A percentile compares a stretch with the other conserved stretches of the same genome.
These are phyloP conservation scores for Verticillium isaacii DNA, from an alignment of 2,329 filamentous ascomycete species.

Conservation along the genomic window DNA sequence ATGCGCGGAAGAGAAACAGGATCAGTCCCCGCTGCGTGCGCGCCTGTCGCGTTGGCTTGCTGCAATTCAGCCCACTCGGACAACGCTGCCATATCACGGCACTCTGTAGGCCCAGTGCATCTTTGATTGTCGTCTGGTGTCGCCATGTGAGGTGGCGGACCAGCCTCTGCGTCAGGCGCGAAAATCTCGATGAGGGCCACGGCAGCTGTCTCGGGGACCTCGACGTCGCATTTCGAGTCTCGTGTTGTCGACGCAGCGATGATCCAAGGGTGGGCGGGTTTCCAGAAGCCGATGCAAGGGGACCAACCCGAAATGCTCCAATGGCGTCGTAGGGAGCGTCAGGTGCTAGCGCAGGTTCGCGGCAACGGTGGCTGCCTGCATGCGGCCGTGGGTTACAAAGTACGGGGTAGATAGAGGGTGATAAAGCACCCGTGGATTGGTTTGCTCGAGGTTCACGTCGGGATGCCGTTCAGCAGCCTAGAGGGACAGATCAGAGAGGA, in stretches of 20 bases:
- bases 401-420: not conserved
- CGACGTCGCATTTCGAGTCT: not conserved
- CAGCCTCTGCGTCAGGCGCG: not conserved
- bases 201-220: not conserved
- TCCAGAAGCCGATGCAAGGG: constrained; percentile 3
- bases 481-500: too few species aligned
- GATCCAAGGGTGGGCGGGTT: not conserved
- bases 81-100: not conserved
- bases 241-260: not conserved
- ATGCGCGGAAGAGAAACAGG: not conserved
- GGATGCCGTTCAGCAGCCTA: not conserved
- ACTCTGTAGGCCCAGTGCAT: not conserved
- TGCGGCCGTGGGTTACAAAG: not conserved
- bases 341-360: constrained; percentile 2
- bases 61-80: not conserved
- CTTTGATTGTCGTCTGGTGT: not conserved
- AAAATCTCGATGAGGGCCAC: not conserved
- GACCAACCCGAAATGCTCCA: not conserved
- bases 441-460: not conserved
- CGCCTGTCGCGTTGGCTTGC: not conserved
- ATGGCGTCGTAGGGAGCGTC: not conserved
- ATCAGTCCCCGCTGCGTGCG: not conserved
- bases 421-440: not conserved
- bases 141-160: not conserved
- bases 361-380: not conserved